These are phyloP conservation scores for Hypoxylon fuscum DNA, from an alignment of 495 filamentous ascomycete species.

Conservation along the genomic window DNA sequence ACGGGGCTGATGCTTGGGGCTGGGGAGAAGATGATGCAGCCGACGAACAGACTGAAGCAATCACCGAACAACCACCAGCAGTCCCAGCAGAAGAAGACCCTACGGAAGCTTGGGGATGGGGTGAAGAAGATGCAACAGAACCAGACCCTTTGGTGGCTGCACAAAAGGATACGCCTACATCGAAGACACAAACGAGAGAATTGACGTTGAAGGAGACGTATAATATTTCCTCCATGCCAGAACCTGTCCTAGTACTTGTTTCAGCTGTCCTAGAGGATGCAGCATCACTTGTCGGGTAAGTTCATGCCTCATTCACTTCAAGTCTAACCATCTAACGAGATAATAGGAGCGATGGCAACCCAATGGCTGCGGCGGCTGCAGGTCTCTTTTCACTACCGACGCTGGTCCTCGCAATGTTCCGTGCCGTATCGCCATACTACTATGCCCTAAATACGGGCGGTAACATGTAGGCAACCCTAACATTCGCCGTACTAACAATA, in stretches of 20 bases:
- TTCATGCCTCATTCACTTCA: conserved; percentile 1
- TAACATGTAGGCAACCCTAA: conserved; percentile 68
- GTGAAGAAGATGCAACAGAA: conserved; percentile 58
- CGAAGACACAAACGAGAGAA: conserved; percentile 48
- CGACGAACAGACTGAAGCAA: conserved; percentile 24
- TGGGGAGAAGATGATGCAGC: conserved; percentile 43
- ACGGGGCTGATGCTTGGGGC: conserved; percentile 44
- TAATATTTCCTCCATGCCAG: conserved; percentile 85
- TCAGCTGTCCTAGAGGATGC: conserved; percentile 74
- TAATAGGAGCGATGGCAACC: conserved; percentile 51
- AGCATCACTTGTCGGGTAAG: conserved; percentile 67
- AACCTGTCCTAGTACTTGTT: conserved; percentile 76
- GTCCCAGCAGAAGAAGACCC: conserved; percentile 56
- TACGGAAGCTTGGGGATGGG: conserved; percentile 69
- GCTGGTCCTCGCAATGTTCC: conserved; percentile 87
- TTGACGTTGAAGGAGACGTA: conserved; percentile 87
- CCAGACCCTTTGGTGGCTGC: conserved; percentile 28
- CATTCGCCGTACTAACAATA: not conserved
- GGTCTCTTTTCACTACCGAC: conserved; percentile 84
- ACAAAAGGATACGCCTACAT: conserved; percentile 26
- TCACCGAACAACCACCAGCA: conserved; percentile 3
- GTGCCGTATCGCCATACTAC: conserved; percentile 82
- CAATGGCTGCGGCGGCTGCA: conserved; percentile 73
- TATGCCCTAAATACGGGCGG: conserved; percentile 74
- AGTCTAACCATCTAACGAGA: conserved; percentile 19